These are phyloP conservation scores for Mycena pura DNA, from an alignment of 768 basidiomycete genomes.

Conservation along the genomic window DNA sequence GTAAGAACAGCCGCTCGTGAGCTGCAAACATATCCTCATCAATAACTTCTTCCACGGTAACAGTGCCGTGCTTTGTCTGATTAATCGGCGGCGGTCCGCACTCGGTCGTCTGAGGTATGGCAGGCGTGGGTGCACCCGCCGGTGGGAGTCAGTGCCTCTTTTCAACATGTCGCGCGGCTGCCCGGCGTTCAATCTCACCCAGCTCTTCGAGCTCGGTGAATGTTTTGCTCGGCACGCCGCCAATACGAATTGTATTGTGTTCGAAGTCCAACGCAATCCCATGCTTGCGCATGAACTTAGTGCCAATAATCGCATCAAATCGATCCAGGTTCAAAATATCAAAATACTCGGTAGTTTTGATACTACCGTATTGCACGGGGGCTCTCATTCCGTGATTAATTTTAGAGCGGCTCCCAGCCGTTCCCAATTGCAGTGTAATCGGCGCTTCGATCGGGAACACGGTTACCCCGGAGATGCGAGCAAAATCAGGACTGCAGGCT, in stretches of 20 bases:
- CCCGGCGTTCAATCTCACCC: neutral
- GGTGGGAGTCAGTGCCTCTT: too few species aligned
- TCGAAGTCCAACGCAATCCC: conserved; percentile 22
- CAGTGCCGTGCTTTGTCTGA: neutral
- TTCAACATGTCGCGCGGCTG: neutral
- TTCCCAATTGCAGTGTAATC: neutral
- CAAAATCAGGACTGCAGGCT: neutral
- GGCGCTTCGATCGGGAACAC: neutral
- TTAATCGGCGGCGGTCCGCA: neutral
- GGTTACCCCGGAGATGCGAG: neutral
- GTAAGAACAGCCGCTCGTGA: neutral
- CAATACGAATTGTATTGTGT: too few species aligned
- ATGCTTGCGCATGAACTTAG: conserved; percentile 28
- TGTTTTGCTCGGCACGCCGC: too few species aligned
- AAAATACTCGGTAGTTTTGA: too few species aligned
- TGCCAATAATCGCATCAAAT: conserved; percentile 35
- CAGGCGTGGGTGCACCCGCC: neutral
- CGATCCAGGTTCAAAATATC: conserved; percentile 34
- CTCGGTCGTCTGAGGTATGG: neutral
- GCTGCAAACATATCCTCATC: neutral
- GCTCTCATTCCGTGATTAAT: neutral
- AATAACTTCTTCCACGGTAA: neutral
- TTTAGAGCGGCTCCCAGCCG: neutral
- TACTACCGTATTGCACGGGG: too few species aligned
- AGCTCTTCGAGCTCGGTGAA: neutral